Evolutionary conservation across 129 eudicot species (phyloP).

Genomic region (Artemisia argyi): DNA sequence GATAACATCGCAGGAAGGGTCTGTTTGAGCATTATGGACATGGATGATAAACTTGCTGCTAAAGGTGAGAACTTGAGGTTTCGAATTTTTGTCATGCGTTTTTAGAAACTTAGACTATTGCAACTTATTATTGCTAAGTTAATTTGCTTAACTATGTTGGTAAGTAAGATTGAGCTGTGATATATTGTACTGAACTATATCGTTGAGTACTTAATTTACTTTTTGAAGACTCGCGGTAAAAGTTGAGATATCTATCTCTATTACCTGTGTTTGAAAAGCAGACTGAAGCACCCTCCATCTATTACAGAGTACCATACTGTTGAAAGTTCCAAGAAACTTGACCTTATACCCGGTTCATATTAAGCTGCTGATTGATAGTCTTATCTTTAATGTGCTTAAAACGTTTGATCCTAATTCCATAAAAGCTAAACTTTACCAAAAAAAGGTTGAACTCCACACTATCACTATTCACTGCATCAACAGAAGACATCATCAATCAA

Average conservation of each 20-base stretch:
- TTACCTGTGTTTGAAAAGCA: neutral
- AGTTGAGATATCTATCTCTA: slow-evolving; percentile 10
- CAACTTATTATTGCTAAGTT: neutral
- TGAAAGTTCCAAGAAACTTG: slow-evolving; percentile 9
- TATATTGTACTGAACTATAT: slow-evolving; percentile 12
- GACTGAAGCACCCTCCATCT: neutral
- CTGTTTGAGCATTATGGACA: slow-evolving; percentile 38
- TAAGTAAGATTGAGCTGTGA: slow-evolving; percentile 7
- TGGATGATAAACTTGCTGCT: slow-evolving; percentile 42
- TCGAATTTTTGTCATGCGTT: slow-evolving; percentile 5
- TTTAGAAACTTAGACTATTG: neutral
- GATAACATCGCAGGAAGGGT: slow-evolving; percentile 37
- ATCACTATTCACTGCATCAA: neutral
- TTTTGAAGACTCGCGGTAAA: neutral
- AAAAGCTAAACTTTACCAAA: neutral
- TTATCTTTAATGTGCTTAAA: neutral
- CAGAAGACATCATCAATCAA: too few relatives aligned
- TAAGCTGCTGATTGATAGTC: slow-evolving; percentile 6
- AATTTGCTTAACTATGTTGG: neutral
- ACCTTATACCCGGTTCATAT: slow-evolving; percentile 3
- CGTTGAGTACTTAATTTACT: neutral
- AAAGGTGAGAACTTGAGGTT: slow-evolving; percentile 36
- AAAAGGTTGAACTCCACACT: neutral
- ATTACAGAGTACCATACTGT: neutral
- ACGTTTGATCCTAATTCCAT: too few relatives aligned